Percentiles rank a stretch among this genome's conserved stretches.
phyloP scores from a whole-genome alignment of 257 asterid species.

The Apocynum venetum region DNA sequence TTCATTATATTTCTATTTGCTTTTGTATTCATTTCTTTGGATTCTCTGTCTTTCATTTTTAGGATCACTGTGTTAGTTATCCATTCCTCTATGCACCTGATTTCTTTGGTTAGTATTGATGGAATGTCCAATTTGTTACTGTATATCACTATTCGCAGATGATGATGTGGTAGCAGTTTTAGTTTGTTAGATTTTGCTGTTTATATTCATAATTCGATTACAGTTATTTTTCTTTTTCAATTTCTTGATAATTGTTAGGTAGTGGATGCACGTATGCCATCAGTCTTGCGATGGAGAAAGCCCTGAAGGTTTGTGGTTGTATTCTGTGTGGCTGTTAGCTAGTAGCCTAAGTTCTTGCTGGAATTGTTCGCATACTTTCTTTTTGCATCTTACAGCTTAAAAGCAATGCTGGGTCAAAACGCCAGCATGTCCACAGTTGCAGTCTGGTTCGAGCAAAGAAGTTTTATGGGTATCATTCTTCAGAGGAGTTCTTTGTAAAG shows the following conservation, averaged over 20 bases:
- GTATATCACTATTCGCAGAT: not conserved
- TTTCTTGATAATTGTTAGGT: slow-evolving; percentile 41
- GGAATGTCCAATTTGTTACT: not conserved
- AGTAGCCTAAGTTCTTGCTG: slow-evolving; percentile 13
- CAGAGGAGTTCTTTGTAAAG: slow-evolving; percentile 88
- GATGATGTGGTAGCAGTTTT: not conserved
- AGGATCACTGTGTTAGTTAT: not conserved
- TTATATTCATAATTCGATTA: not conserved
- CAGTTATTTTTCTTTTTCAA: slow-evolving; percentile 17
- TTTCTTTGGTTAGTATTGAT: not conserved
- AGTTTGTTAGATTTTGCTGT: not conserved
- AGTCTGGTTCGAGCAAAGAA: slow-evolving; percentile 76
- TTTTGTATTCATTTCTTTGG: not conserved
- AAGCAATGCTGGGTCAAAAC: slow-evolving; percentile 72
- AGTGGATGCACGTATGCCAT: slow-evolving; percentile 43
- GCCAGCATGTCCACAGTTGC: slow-evolving; percentile 89
- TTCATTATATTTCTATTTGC: not conserved
- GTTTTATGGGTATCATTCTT: slow-evolving; percentile 87
- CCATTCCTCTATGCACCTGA: not conserved
- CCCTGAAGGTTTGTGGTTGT: slow-evolving; percentile 58
- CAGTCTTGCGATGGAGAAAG: slow-evolving; percentile 74
- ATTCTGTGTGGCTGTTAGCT: slow-evolving; percentile 6
- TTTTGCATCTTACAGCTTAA: slow-evolving; percentile 53
- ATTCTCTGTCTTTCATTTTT: not conserved
- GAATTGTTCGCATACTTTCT: slow-evolving; percentile 11